A percentile compares a stretch with the other conserved stretches of the same genome.
Conservation (phyloP, 805 yeast species). For the Starmerella roubikii region DNA sequence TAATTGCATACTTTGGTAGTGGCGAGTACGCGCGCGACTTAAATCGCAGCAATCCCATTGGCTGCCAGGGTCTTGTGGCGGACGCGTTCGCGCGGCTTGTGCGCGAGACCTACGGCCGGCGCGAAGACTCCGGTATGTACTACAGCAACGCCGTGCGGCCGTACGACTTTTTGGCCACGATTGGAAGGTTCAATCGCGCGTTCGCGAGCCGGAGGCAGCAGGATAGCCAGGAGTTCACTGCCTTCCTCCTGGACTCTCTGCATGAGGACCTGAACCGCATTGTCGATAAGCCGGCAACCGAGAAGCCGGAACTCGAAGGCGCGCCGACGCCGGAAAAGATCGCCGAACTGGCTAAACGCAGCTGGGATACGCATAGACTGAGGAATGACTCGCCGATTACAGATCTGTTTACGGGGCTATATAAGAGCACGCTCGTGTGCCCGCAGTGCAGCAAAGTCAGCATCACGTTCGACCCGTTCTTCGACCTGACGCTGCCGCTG, state of each 20-base stretch:
- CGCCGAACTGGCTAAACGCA: conserved; percentile 48
- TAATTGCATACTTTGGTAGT: conserved; percentile 55
- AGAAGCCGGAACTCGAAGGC: conserved; percentile 65
- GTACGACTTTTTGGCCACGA: conserved; percentile 57
- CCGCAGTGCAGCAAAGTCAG: conserved; percentile 71
- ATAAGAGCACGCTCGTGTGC: conserved; percentile 79
- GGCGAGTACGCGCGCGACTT: conserved; percentile 50
- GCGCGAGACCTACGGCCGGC: conserved; percentile 36
- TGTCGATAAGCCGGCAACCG: conserved; percentile 67
- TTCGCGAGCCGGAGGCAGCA: conserved; percentile 78
- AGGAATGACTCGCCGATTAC: conserved; percentile 75
- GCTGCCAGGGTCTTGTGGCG: conserved; percentile 74
- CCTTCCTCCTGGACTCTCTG: conserved; percentile 73
- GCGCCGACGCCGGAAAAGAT: conserved; percentile 40
- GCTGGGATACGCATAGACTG: conserved; percentile 67
- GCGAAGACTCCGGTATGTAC: neutral
- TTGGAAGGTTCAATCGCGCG: conserved; percentile 66
- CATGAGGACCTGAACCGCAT: conserved; percentile 89
- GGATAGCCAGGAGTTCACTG: conserved; percentile 85
- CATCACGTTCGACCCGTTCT: conserved; percentile 87
- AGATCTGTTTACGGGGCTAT: conserved; percentile 81
- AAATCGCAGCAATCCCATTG: conserved; percentile 69
- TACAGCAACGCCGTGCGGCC: conserved; percentile 42
- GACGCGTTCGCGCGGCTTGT: conserved; percentile 55
- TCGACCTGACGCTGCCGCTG: conserved; percentile 76